Base-by-base conservation (phyloP, 345 rosid species). In the Clausena lansium region DNA sequence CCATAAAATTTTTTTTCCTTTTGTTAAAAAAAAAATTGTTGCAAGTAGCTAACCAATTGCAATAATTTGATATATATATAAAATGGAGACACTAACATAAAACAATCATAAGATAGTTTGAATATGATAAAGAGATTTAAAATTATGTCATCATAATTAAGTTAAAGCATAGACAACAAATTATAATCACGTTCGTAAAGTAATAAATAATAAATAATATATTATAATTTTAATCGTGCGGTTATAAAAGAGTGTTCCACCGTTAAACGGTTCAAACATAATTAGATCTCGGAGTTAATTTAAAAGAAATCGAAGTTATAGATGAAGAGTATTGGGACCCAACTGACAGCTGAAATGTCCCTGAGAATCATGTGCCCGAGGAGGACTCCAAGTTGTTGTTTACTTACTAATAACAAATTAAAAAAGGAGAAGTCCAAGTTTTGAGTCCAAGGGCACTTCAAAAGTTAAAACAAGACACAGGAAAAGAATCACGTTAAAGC, bases 321-420 rank as follows among this genome's bases (percentile, higher is more conserved):
- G 22, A 76, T n/a, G 77, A 35, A 9, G 17, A 25, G 22, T 5
- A 62, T 13, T 4, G 35, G 80, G 80, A 59, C 24, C 83, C 80
- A 64, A 45, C 24, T 24, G 63, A 41, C 63, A 36, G 70, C 65
- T 22, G 35, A 38, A 52, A 14, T 4, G 74, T 38, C 60, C 75
- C 72, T 36, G 82, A n/a, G 78, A 76, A 83, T 83, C 85, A 83
- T 77, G 83, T 79, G 82, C 82, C 15, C 9, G 30, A n/a, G 35
- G 64, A 41, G 35, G 64, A 41, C 52, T 71, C 74, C 85, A 36
- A 72, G 30, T 79, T 71, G 82, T 35, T 59, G 13, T 60, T 45
- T 47, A 60, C 74, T 50, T 10, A 0, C 45, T 7, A 11, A 3
- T 10, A 20, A 4, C 54, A 10, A 19, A 15, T 13, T 4, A n/a